Conservation (phyloP, 2,329 filamentous ascomycete genomes). For the Ophiocordyceps polyrhachis-furcata region DNA sequence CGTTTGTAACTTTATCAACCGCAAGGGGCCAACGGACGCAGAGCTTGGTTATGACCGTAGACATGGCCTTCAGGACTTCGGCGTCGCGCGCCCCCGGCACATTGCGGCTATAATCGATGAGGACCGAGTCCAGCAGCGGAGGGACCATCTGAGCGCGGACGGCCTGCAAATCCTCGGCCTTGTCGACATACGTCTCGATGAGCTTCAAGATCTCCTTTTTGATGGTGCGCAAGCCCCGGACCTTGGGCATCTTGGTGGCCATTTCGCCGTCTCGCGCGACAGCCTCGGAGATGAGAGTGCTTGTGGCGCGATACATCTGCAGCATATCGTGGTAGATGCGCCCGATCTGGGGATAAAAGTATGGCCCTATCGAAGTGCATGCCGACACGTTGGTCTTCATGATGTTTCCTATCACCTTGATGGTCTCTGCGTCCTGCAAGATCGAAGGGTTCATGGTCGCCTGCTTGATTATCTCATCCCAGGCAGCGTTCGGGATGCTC, state of each 20-base stretch:
- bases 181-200: slow-evolving; percentile 95
- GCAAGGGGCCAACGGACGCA: slow-evolving; percentile 47
- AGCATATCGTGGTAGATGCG: slow-evolving; percentile 97
- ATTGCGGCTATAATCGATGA: slow-evolving; percentile 94
- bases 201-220: slow-evolving; percentile 99
- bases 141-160: slow-evolving; percentile 89
- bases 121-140: slow-evolving; percentile 80
- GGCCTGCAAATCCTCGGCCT: slow-evolving; percentile 88
- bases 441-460: slow-evolving; percentile 73
- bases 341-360: slow-evolving; percentile 96
- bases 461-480: slow-evolving; percentile 84
- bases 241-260: slow-evolving; percentile 93
- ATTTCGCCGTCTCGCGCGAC: slow-evolving; percentile 76
- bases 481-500: slow-evolving; percentile 81
- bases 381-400: slow-evolving; percentile 99
- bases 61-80: slow-evolving; percentile 94
- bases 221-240: slow-evolving; percentile 86
- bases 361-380: slow-evolving; percentile 86
- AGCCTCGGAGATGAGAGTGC: slow-evolving; percentile 82
- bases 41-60: slow-evolving; percentile 88
- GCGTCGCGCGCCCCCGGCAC: slow-evolving; percentile 90
- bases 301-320: slow-evolving; percentile 97
- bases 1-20: neutral
- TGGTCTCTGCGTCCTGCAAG: slow-evolving; percentile 81
- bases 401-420: slow-evolving; percentile 98